Percentiles rank a stretch among this genome's conserved stretches.
Evolutionary conservation across 441 rosid genomes (phyloP).

Genomic region (Sinapis alba): DNA sequence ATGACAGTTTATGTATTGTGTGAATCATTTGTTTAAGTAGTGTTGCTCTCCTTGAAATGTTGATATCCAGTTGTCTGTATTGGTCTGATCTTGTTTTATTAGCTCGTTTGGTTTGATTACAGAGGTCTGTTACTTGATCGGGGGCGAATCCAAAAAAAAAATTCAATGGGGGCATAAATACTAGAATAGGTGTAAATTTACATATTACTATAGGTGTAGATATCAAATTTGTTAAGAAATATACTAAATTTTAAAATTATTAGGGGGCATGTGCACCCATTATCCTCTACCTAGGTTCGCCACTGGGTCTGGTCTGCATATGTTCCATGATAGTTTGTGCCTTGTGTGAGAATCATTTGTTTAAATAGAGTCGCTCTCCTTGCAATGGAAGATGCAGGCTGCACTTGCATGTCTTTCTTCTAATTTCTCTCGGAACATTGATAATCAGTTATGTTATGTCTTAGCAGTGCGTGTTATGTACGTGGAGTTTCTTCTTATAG

Average conservation of each 20-base stretch:
- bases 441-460: neutral
- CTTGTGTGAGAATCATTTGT: too few species aligned
- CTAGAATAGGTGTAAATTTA: too few species aligned
- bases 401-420: neutral
- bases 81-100: slow-evolving; percentile 5
- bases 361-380: neutral
- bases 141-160: too few species aligned
- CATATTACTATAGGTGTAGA: too few species aligned
- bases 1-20: neutral
- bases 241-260: too few species aligned
- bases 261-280: too few species aligned
- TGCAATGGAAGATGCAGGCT: too few species aligned
- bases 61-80: neutral
- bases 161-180: too few species aligned
- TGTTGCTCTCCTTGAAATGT: neutral
- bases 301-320: too few species aligned
- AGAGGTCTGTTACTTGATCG: neutral
- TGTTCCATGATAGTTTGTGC: neutral
- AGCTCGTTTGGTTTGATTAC: neutral
- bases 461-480: neutral
- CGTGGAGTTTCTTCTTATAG: neutral
- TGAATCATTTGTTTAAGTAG: neutral
- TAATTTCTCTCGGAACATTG: neutral
- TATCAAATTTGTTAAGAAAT: too few species aligned
- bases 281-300: too few species aligned